Base-by-base conservation (phyloP, 2,329 filamentous ascomycete genomes). In the Exophiala phaeomuriformis region DNA sequence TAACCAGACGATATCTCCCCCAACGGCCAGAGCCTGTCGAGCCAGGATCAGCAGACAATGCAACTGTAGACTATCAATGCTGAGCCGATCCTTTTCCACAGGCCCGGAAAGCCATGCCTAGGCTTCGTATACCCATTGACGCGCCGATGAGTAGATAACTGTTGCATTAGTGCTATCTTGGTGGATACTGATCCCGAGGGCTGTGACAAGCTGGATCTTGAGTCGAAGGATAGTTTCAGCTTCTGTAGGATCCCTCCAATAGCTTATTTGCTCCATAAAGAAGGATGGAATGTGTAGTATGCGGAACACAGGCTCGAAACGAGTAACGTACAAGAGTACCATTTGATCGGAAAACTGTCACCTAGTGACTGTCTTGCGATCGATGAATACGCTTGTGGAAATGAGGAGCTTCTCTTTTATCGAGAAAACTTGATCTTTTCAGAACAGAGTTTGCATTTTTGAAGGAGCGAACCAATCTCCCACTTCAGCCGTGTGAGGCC, bases 91-190 rank as follows among this genome's bases (percentile, higher is more conserved):
- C 35, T 69, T 68, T 41, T 67, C 63, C 12, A 66, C 61, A 3
- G 69, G 68, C 0, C 66, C 68, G 2, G 62, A 57, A 1, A 71
- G 60, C 70, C 69, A 71, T 55, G 61, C 64, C 47, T 72, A 68
- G 4, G 65, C 64, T 1, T 64, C 61, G 59, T 69, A 63, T 5
- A 68, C 58, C 67, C 68, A 66, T 41, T 48, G 52, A 27, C 35
- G 31, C 9, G 36, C 47, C 33, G 30, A 49, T 12, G 9, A 29
- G 28, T 30, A 33, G 29, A 49, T 30, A 12, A 5, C 7, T 27
- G 33, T 30, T n/a, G n/a, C 35, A 2, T 19, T 28, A n/a, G 7
- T 28, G 5, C 28, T 29, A 32, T 51, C 12, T 9, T 43, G 19
- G 33, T 9, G 32, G 5, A 58, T 12, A 35, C 49, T 49, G 3